Base-by-base conservation (phyloP, 2,329 filamentous ascomycete genomes). In the Diaporthe citri region DNA sequence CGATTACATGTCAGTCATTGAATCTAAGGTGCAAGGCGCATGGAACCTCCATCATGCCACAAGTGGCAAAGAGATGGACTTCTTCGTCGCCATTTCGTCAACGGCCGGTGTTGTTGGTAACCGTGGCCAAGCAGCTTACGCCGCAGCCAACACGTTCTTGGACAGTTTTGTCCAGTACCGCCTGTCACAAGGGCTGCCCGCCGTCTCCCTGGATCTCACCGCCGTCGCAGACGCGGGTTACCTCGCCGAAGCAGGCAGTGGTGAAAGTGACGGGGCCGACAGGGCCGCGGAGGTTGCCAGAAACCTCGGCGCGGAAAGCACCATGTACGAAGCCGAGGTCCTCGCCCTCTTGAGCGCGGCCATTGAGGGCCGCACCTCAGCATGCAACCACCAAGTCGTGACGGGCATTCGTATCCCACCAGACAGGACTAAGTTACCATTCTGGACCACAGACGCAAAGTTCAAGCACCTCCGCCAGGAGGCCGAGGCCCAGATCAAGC, bases 11-110 rank as follows among this genome's bases (percentile, higher is more conserved):
- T 80, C 83, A 3, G 87, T 89, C 51, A 73, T 77, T 13, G 46
- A 64, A 43, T 70, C 73, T 20, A 77, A 77, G 51, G 75, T 76
- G 1, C 46, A 66, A 25, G 80, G 81, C 13, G 78, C 86, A 2
- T 88, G 86, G 85, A 90, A 91, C 79, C 84, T 90, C 70, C 88
- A 91, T 79, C 81, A 85, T 22, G 84, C 85, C 1, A 82, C 89
- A 2, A 15, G 5, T 7, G 36, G 41, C 12, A 84, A 88, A 52
- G 82, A 52, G 3, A 77, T 81, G 0, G 87, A 89, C 79, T 90
- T 91, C 82, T 90, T 90, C 80, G 82, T 89, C 34, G 84, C 86
- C 36, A 85, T 89, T n/a, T 90, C 89, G 0, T 88, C 88, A 4
- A 85, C 86, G 0, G 86, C 87, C 3, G 85, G 88, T n/a, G 83